A percentile compares a stretch with the other conserved stretches of the same genome.
These are phyloP conservation scores for Calonectria multiphialidica DNA, from an alignment of 2,329 filamentous ascomycete species.

Conservation along the genomic window DNA sequence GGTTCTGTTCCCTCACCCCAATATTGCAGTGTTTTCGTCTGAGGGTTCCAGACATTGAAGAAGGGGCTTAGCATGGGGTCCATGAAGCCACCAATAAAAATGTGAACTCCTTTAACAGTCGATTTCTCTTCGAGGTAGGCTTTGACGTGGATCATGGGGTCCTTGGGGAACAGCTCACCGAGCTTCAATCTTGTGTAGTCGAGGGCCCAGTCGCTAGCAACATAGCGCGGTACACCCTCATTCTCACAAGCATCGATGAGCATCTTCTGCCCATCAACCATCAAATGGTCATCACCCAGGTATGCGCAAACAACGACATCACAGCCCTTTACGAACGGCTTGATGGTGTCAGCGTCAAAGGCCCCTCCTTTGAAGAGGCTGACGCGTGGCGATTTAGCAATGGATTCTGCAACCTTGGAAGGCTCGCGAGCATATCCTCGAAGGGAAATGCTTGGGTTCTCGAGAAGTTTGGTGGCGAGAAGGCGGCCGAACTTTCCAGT, in stretches of 20 bases:
- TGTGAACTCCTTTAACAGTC: conserved; percentile 53
- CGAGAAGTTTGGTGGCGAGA: neutral
- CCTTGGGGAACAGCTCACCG: conserved; percentile 52
- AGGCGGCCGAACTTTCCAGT: neutral
- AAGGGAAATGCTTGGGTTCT: neutral
- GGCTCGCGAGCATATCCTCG: neutral
- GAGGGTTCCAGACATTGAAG: neutral
- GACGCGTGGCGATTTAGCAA: neutral
- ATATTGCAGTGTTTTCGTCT: conserved; percentile 42
- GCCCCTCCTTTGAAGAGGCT: neutral
- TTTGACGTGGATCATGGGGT: conserved; percentile 54
- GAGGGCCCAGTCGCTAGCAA: conserved; percentile 55
- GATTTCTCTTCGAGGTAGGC: conserved; percentile 51
- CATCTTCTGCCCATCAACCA: conserved; percentile 55
- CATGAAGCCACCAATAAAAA: conserved; percentile 29
- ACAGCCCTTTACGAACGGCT: neutral
- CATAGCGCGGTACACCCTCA: conserved; percentile 50
- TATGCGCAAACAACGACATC: conserved; percentile 52
- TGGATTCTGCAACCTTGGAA: neutral
- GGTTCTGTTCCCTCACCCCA: conserved; percentile 53
- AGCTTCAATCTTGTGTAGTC: conserved; percentile 54
- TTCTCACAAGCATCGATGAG: conserved; percentile 55
- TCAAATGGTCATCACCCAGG: conserved; percentile 51
- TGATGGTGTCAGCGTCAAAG: neutral
- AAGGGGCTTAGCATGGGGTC: neutral